Conservation (phyloP, 495 filamentous ascomycete genomes). For the Podospora pseudoanserina region DNA sequence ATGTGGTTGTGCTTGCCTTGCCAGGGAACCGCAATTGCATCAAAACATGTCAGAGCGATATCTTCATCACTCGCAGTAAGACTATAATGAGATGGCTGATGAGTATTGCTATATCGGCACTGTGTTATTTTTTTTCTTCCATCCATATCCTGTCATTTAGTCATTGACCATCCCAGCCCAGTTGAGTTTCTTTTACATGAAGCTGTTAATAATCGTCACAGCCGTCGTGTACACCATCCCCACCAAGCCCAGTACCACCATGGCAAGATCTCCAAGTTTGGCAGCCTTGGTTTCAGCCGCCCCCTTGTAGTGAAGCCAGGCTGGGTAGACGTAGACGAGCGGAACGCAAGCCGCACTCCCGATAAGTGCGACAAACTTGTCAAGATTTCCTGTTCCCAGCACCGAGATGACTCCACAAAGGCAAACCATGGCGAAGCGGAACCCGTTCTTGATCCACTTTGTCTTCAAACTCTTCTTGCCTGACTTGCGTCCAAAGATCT, state of each 20-base stretch:
- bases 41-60: no score
- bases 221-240: conserved; percentile 62
- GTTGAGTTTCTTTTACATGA: conserved; percentile 19
- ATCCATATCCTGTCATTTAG: background rate
- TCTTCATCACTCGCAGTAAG: no score
- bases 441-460: conserved; percentile 66
- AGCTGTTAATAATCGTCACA: conserved; percentile 50
- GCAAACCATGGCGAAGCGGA: conserved; percentile 48
- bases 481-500: conserved; percentile 52
- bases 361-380: conserved; percentile 63
- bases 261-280: conserved; percentile 49
- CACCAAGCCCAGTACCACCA: conserved; percentile 54
- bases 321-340: conserved; percentile 92
- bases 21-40: no score
- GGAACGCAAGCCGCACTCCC: conserved; percentile 69
- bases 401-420: conserved; percentile 51
- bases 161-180: background rate
- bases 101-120: no score
- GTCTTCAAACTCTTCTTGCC: conserved; percentile 51
- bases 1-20: no score
- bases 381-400: conserved; percentile 55
- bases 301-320: conserved; percentile 58
- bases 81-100: no score
- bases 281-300: conserved; percentile 47
- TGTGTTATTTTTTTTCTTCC: background rate